Percentiles rank a stretch among this genome's conserved stretches.
phyloP scores from a whole-genome alignment of 148 eudicot species.

The Chenopodium suecicum region DNA sequence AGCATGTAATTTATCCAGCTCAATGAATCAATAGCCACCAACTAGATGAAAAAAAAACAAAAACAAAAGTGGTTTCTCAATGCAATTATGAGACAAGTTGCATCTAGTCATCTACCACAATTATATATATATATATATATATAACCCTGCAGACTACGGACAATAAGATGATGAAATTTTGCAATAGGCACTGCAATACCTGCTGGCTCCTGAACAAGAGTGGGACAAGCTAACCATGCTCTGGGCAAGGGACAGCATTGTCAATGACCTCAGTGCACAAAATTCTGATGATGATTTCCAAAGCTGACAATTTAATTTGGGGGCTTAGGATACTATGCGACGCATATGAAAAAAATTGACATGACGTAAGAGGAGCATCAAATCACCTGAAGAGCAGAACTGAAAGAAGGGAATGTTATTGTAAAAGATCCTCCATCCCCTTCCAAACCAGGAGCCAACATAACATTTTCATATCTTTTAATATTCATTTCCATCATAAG shows the following conservation, averaged over 20 bases:
- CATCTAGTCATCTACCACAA: background rate
- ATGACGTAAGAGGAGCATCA: conserved; percentile 26
- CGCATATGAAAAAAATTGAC: conserved; percentile 18
- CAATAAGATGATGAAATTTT: background rate
- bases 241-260: conserved; percentile 90
- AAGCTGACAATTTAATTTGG: conserved; percentile 60
- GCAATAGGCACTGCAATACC: conserved; percentile 40
- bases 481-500: conserved; percentile 72
- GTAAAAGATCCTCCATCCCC: conserved; percentile 94
- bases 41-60: too few relatives aligned
- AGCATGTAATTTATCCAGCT: background rate
- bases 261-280: conserved; percentile 86
- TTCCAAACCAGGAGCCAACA: conserved; percentile 73
- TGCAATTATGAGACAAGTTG: background rate
- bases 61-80: background rate
- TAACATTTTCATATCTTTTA: conserved; percentile 52
- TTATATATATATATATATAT: too few relatives aligned
- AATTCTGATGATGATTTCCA: conserved; percentile 97
- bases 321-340: conserved; percentile 28
- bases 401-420: conserved; percentile 71
- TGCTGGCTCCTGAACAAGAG: conserved; percentile 74
- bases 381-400: conserved; percentile 74
- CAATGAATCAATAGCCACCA: background rate
- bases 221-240: conserved; percentile 71
- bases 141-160: background rate